Percentiles rank a stretch among this genome's conserved stretches.
These are phyloP conservation scores for Bruguiera hainesii DNA, from an alignment of 441 rosid genomes.

Conservation along the genomic window DNA sequence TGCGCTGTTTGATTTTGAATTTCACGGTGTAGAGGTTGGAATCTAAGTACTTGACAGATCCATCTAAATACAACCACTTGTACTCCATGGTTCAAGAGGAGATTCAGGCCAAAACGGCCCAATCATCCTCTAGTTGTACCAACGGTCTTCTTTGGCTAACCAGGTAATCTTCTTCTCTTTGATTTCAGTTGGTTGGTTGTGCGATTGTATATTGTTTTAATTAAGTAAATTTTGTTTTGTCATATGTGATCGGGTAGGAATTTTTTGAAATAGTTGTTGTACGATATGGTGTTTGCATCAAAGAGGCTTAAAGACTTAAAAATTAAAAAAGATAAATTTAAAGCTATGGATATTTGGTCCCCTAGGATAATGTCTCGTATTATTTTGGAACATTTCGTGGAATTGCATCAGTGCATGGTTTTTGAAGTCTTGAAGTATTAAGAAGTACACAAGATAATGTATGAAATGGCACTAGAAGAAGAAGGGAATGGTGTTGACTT, in stretches of 20 bases:
- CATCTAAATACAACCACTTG: constrained; percentile 52
- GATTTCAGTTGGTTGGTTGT: neutral
- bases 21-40: constrained; percentile 66
- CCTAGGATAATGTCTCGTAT: neutral
- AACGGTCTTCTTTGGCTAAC: constrained; percentile 97
- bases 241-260: neutral
- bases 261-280: neutral
- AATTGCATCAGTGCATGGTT: neutral
- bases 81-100: constrained; percentile 79
- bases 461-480: neutral
- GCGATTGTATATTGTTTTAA: neutral
- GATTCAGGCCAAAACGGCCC: constrained; percentile 66
- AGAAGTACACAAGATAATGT: neutral
- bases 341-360: neutral
- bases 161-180: constrained; percentile 41
- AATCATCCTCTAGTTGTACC: constrained; percentile 84
- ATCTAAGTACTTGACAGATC: constrained; percentile 58
- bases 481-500: neutral
- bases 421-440: neutral
- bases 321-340: neutral
- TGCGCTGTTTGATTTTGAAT: neutral
- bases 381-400: neutral
- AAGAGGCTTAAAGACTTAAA: too few relatives aligned
- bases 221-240: neutral
- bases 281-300: neutral